Evolutionary conservation across 768 basidiomycete species (phyloP), one percentile per base, ranked within the genome.

Genomic region (Mycena galopus): DNA sequence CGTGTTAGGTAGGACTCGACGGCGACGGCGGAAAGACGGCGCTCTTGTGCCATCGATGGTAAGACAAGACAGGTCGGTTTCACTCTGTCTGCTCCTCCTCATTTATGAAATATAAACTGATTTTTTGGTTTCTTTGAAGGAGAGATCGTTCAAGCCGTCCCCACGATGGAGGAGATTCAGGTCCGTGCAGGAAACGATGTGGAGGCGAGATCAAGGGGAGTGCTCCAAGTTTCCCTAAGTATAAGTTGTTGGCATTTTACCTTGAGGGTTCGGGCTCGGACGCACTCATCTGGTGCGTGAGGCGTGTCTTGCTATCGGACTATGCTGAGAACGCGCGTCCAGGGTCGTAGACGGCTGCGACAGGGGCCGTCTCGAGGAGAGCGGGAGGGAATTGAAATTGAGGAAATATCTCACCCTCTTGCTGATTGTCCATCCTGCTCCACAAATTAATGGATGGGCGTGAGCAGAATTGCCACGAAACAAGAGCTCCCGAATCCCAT

Each of bases 261-360:
- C 82, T 29, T 47, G 68, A 21, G n/a, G 67, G 16, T 84, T 33
- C 71, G 6, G 58, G 44, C 16, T 86, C 87, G 14, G 87, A 90
- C 73, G 91, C 89, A 33, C 81, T 92, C 78, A 86, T 93, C 72
- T 92, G 90, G 86, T 84, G 91, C 29, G 88, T 44, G 10, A 23
- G 25, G 25, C 14, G 6, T 27, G 21, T 57, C n/a, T 23, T 2
- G n/a, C 33, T 9, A 32, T 7, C 7, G 23, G 37, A 30, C 21
- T 2, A 4, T 61, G 19, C 55, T 67, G 30, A 30, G 9, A 4
- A 8, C n/a, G n/a, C n/a, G 17, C 16, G 11, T n/a, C 8, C n/a
- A 73, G 72, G 72, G 4, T 69, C 8, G 33, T 93, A 32, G 90
- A 93, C 77, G 86, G 87, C 56, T 83, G 83, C 69, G 88, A 90